These are phyloP conservation scores for Botryotinia narcissicola DNA, from an alignment of 2,329 filamentous ascomycete species.

Conservation along the genomic window DNA sequence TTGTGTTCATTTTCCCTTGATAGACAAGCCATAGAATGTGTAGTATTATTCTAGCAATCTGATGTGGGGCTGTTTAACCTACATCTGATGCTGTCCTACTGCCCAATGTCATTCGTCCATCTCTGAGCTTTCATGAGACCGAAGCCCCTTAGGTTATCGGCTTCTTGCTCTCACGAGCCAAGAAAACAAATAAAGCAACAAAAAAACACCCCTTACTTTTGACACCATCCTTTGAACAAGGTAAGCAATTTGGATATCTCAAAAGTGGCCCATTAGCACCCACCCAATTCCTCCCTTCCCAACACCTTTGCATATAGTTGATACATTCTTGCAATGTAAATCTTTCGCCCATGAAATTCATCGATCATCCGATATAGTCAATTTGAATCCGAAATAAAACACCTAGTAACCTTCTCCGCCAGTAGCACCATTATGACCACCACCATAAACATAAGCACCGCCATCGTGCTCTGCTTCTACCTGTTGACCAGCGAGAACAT, in stretches of 20 bases:
- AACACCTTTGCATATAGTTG: slow-evolving; percentile 33
- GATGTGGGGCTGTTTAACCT: slow-evolving; percentile 35
- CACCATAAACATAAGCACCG: slow-evolving; percentile 43
- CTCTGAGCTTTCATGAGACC: slow-evolving; percentile 16
- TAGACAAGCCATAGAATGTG: slow-evolving; percentile 20
- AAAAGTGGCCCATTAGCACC: slow-evolving; percentile 23
- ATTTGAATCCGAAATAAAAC: slow-evolving; percentile 12
- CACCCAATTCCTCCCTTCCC: slow-evolving; percentile 26
- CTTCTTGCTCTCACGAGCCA: slow-evolving; percentile 33
- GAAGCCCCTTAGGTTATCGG: slow-evolving; percentile 25
- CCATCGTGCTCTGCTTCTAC: slow-evolving; percentile 39
- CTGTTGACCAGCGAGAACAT: slow-evolving; percentile 38
- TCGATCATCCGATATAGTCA: slow-evolving; percentile 12
- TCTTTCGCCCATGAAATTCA: slow-evolving; percentile 11
- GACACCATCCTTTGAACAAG: slow-evolving; percentile 34
- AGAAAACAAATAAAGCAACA: slow-evolving; percentile 36
- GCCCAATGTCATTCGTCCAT: slow-evolving; percentile 22
- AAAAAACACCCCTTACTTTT: slow-evolving; percentile 35
- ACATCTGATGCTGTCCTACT: slow-evolving; percentile 30
- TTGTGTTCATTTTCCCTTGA: neutral
- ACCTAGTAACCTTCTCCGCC: slow-evolving; percentile 34
- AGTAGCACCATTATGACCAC: slow-evolving; percentile 57
- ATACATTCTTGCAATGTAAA: slow-evolving; percentile 35
- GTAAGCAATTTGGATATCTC: slow-evolving; percentile 21
- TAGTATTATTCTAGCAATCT: slow-evolving; percentile 21